Conservation (phyloP, 768 basidiomycete genomes). For the Rickenella mellea region DNA sequence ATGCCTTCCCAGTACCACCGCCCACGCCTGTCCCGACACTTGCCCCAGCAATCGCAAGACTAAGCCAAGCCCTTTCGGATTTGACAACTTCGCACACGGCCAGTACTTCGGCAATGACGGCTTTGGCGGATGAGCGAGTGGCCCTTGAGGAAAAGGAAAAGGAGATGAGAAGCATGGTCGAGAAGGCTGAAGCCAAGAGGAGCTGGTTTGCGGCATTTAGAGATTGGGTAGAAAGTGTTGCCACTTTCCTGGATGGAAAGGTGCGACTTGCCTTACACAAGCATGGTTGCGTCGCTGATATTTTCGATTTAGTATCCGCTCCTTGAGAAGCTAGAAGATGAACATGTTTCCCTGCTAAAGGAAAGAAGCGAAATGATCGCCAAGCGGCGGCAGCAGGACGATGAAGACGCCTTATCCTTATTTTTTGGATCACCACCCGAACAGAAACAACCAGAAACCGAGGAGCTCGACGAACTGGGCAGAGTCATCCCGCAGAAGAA, state of each 20-base stretch:
- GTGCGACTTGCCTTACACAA: conserved; percentile 25
- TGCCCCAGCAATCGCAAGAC: conserved; percentile 45
- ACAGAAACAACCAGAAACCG: conserved; percentile 19
- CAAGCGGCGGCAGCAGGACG: conserved; percentile 63
- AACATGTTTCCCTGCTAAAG: conserved; percentile 60
- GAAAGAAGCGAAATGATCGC: conserved; percentile 65
- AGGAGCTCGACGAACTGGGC: conserved; percentile 56
- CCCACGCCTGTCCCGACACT: conserved; percentile 56
- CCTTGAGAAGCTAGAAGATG: conserved; percentile 71
- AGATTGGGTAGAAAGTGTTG: conserved; percentile 77
- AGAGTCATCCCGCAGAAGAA: conserved; percentile 38
- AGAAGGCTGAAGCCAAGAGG: conserved; percentile 65
- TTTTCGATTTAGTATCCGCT: conserved; percentile 51
- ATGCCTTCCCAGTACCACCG: conserved; percentile 46
- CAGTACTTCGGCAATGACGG: conserved; percentile 45
- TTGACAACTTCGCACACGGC: conserved; percentile 61
- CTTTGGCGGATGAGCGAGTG: conserved; percentile 51
- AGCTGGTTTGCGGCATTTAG: conserved; percentile 74
- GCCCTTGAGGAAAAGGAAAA: conserved; percentile 59
- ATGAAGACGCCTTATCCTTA: conserved; percentile 68
- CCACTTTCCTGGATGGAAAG: conserved; percentile 85
- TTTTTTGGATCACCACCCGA: conserved; percentile 49
- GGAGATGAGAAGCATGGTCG: conserved; percentile 69
- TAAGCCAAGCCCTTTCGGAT: conserved; percentile 49
- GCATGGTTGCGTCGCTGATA: conserved; percentile 8